A percentile compares a stretch with the other conserved stretches of the same genome.
Evolutionary conservation across 345 rosid genomes (phyloP).

Genomic region (Lepidium africanum): DNA sequence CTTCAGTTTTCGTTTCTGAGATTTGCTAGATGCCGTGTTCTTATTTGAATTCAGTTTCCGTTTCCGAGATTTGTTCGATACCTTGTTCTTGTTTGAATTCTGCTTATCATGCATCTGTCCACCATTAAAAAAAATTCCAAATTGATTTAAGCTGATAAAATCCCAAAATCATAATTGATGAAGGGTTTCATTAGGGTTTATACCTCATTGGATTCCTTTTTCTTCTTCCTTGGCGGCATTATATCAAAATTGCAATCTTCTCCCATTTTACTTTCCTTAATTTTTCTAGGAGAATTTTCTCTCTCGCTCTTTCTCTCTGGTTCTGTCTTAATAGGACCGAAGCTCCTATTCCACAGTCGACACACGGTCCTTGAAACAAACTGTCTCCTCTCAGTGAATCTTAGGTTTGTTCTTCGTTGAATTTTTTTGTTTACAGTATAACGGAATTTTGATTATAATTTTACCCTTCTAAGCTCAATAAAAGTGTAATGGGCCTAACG

Average conservation of each 20-base stretch:
- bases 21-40: constrained; percentile 38
- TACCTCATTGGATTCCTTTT: constrained; percentile 36
- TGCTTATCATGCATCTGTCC: constrained; percentile 21
- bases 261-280: constrained; percentile 26
- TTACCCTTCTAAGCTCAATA: too few species aligned
- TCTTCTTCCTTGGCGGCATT: constrained; percentile 41
- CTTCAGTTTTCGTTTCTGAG: constrained; percentile 61
- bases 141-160: not conserved
- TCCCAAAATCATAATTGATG: not conserved
- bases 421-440: too few species aligned
- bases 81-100: constrained; percentile 14
- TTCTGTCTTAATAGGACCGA: too few species aligned
- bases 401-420: too few species aligned
- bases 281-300: not conserved
- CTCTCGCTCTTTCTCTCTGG: too few species aligned
- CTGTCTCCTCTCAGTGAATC: too few species aligned
- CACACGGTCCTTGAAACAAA: too few species aligned
- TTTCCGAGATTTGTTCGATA: constrained; percentile 47
- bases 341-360: too few species aligned
- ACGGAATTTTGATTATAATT: too few species aligned
- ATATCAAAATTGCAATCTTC: constrained; percentile 48
- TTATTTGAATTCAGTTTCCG: constrained; percentile 42
- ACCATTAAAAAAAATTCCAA: not conserved
- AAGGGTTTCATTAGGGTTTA: not conserved
- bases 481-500: too few species aligned